Conservation (phyloP, 2,329 filamentous ascomycete genomes). For the Fusarium sororula region DNA sequence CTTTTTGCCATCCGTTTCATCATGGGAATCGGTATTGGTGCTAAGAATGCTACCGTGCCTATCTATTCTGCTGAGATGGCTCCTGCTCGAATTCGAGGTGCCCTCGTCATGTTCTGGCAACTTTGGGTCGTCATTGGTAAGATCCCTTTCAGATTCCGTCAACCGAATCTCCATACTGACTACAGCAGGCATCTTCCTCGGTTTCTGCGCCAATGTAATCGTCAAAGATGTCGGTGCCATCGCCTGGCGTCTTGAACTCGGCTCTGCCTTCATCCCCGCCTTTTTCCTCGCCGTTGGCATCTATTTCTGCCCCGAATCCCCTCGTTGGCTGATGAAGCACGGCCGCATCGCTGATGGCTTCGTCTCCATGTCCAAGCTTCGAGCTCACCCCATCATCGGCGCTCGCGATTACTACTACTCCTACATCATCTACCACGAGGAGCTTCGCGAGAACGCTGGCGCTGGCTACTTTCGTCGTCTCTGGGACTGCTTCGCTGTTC, state of each 20-base stretch:
- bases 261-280: constrained; percentile 68
- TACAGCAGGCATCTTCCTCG: constrained; percentile 50
- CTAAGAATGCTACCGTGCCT: constrained; percentile 72
- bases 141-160: background rate
- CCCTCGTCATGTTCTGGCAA: constrained; percentile 83
- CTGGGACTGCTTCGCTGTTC: constrained; percentile 72
- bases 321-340: constrained; percentile 73
- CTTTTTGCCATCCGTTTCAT: constrained; percentile 73
- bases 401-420: constrained; percentile 69
- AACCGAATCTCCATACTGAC: background rate
- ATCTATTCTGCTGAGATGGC: constrained; percentile 80
- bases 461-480: constrained; percentile 59
- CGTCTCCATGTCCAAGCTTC: constrained; percentile 60
- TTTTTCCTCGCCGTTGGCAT: constrained; percentile 63
- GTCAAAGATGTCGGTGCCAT: constrained; percentile 39
- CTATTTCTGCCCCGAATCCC: constrained; percentile 71
- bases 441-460: constrained; percentile 50
- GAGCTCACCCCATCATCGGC: constrained; percentile 63
- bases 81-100: constrained; percentile 74
- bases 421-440: constrained; percentile 54
- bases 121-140: constrained; percentile 69
- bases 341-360: constrained; percentile 68
- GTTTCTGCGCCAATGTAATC: constrained; percentile 50
- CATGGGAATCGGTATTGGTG: constrained; percentile 75
- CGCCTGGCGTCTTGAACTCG: constrained; percentile 58